Percentiles rank a stretch among this genome's conserved stretches.
Evolutionary conservation across 192 early-diverging fungal genomes (phyloP).

Genomic region (Lobosporangium transversale): DNA sequence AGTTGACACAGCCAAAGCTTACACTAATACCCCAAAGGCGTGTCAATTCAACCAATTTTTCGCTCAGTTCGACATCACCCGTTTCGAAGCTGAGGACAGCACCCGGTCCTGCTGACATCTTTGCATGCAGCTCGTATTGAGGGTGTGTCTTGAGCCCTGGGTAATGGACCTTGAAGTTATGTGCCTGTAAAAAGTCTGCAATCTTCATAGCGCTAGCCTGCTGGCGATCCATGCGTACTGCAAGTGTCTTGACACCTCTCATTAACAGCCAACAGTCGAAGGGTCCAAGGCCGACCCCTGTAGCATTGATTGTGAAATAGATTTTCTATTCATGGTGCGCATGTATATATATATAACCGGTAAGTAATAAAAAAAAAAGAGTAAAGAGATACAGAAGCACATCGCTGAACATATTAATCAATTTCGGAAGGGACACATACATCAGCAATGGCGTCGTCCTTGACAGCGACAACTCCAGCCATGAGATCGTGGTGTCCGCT

Average conservation of each 20-base stretch:
- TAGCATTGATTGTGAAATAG: slow-evolving; percentile 95
- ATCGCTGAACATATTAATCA: too few relatives aligned
- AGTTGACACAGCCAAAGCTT: slow-evolving; percentile 98
- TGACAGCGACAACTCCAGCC: slow-evolving; percentile 94
- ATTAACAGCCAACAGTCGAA: slow-evolving; percentile 95
- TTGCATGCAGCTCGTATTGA: slow-evolving; percentile 82
- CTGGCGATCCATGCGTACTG: slow-evolving; percentile 96
- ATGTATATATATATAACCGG: too few relatives aligned
- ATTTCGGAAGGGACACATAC: slow-evolving; percentile 64
- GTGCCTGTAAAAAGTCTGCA: slow-evolving; percentile 82
- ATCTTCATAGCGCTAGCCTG: slow-evolving; percentile 85
- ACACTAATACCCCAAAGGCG: slow-evolving; percentile 93
- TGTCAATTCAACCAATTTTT: slow-evolving; percentile 84
- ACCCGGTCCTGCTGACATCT: slow-evolving; percentile 85
- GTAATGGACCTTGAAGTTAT: slow-evolving; percentile 88
- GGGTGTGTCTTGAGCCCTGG: slow-evolving; percentile 88
- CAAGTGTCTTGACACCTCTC: slow-evolving; percentile 94
- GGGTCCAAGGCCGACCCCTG: slow-evolving; percentile 87
- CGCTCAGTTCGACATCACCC: slow-evolving; percentile 79
- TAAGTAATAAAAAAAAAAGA: not conserved
- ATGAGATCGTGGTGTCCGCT: slow-evolving; percentile 98
- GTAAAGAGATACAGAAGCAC: not conserved
- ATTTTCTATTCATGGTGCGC: slow-evolving; percentile 75
- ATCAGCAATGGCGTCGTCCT: slow-evolving; percentile 75
- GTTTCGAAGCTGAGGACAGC: slow-evolving; percentile 97